Evolutionary conservation across 495 filamentous ascomycete genomes (phyloP), one percentile per base, ranked within the genome.

Genomic region (Sporormia fimetaria): DNA sequence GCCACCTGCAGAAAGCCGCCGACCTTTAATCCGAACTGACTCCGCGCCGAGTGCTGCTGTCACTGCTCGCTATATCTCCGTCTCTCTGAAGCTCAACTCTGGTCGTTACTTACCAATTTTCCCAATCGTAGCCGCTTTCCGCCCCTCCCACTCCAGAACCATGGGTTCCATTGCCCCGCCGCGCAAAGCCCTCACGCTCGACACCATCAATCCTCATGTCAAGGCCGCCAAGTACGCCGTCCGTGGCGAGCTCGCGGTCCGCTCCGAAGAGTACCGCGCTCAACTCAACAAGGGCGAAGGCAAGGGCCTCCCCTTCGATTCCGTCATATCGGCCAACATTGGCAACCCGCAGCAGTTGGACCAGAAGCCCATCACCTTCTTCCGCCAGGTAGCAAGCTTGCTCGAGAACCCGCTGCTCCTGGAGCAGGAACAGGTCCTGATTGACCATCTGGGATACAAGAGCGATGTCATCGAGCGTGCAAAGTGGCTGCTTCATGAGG

Each of bases 281-380:
- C 65, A 69, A 32, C 69, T 98, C 39, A 55, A 54, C 23, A 65
- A 72, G 40, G 71, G 67, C 33, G 39, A 56, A 16, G 71, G 75
- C 55, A 69, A 74, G 49, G 59, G 64, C 41, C 70, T 96, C 29
- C 90, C 90, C 18, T 98, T 98, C 59, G 70, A 83, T 48, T 70
- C 81, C 44, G 78, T 98, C 55, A 88, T 98, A 63, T 84, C 81
- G 38, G 90, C 90, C 62, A 98, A 98, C 63, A 98, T 98, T 58
- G 90, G 92, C 51, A 98, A 98, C 66, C 90, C 92, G 5, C 90
- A 98, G 59, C 92, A 96, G 64, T 78, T 98, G 40, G 90, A 92
- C 64, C 90, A 98, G 70, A 90, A 94, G 69, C 90, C 90, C 51
- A 86, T 98, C 56, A 96, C 88, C 50, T 98, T 93, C 72, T 93